phyloP scores from a whole-genome alignment of 1,139 yeast species.

The Taiozyma onychis region DNA sequence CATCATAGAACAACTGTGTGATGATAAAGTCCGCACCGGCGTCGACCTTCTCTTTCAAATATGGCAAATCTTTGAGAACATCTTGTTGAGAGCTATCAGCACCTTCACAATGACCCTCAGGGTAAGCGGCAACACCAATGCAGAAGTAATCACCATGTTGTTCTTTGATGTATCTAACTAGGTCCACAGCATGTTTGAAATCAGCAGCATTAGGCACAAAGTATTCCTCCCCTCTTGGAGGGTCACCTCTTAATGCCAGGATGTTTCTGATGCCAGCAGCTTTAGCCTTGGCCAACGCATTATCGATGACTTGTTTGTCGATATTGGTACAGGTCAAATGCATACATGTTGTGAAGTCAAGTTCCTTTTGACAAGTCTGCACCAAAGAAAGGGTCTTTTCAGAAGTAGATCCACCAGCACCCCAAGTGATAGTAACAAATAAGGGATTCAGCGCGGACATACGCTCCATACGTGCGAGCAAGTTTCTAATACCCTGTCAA shows the following conservation, averaged over 20 bases:
- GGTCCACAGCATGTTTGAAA: constrained; percentile 73
- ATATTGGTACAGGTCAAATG: constrained; percentile 97
- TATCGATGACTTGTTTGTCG: constrained; percentile 67
- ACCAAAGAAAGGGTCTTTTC: constrained; percentile 84
- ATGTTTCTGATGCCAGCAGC: constrained; percentile 76
- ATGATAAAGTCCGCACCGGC: constrained; percentile 91
- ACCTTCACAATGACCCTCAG: constrained; percentile 94
- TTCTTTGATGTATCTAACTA: constrained; percentile 68
- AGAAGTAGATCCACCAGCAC: constrained; percentile 96
- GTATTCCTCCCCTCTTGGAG: constrained; percentile 80
- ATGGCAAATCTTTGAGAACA: constrained; percentile 62
- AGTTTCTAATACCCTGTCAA: constrained; percentile 64
- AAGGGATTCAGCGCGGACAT: constrained; percentile 85
- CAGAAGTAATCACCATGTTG: constrained; percentile 73
- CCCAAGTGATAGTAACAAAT: constrained; percentile 95
- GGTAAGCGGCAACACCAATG: constrained; percentile 91
- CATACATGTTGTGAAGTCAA: constrained; percentile 82
- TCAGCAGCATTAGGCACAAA: constrained; percentile 34
- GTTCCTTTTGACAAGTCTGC: constrained; percentile 63
- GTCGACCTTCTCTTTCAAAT: constrained; percentile 80
- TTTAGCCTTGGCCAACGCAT: constrained; percentile 72
- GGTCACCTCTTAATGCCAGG: constrained; percentile 92
- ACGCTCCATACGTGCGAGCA: constrained; percentile 80
- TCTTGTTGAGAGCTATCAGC: constrained; percentile 58
- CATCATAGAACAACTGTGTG: constrained; percentile 87